These are phyloP conservation scores for Dothideomycetidae sp. DNA, from an alignment of 2,329 filamentous ascomycete genomes.

Conservation along the genomic window DNA sequence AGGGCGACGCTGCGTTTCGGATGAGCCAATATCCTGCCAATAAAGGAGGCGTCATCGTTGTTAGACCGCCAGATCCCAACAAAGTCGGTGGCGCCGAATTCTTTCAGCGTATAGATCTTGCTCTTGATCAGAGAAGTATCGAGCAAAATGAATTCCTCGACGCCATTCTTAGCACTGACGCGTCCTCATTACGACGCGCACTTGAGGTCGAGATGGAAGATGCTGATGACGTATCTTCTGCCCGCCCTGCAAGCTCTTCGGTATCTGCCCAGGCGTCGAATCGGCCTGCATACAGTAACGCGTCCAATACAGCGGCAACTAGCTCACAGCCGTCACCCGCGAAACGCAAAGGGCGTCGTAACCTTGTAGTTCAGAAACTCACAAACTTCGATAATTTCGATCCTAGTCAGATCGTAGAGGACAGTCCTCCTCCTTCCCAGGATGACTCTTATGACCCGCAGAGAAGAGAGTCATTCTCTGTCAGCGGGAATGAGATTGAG, in stretches of 20 bases:
- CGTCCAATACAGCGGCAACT: neutral
- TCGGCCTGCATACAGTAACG: neutral
- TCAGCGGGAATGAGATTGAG: constrained; percentile 14
- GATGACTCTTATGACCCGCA: constrained; percentile 9
- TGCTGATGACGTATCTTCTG: too few relatives aligned
- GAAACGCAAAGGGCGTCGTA: constrained; percentile 18
- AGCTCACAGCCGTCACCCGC: constrained; percentile 5
- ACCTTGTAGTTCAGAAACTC: constrained; percentile 39
- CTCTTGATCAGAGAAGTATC: constrained; percentile 67
- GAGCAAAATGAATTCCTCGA: constrained; percentile 87
- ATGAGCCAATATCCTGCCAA: constrained; percentile 17
- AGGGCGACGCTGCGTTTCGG: constrained; percentile 33
- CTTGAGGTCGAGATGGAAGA: constrained; percentile 28
- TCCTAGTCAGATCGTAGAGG: constrained; percentile 18
- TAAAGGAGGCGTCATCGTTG: constrained; percentile 54
- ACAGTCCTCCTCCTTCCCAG: constrained; percentile 9
- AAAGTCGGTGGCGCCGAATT: constrained; percentile 12
- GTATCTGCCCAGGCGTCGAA: constrained; percentile 14
- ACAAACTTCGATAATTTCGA: constrained; percentile 34
- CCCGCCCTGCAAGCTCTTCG: too few relatives aligned
- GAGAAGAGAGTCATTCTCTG: constrained; percentile 13
- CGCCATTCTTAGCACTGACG: constrained; percentile 69
- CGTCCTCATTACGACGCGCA: constrained; percentile 53
- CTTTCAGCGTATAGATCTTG: constrained; percentile 41
- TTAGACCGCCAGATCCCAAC: constrained; percentile 52